Evolutionary conservation across 805 yeast species (phyloP), one percentile per base, ranked within the genome.

Genomic region (Lachancea mirantina): DNA sequence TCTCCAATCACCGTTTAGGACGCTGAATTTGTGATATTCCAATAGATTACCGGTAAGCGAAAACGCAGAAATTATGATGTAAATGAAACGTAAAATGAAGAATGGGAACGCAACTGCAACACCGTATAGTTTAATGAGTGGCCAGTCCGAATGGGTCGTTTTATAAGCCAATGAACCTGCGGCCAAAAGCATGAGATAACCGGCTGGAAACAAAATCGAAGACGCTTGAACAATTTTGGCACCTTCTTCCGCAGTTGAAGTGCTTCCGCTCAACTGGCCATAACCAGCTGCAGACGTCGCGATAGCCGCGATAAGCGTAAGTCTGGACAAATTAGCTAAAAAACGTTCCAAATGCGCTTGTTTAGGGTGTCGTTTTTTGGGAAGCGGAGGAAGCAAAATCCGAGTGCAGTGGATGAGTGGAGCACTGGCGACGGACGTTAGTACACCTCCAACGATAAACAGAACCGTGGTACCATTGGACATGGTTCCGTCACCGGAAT

Each of bases 61-160:
- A 14, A 26, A 26, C n/a, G 8, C 7, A 6, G 16, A 6, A 8
- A 26, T 14, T 10, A 26, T 26, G 9, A 7, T 13, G 19, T 26
- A 26, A 14, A 26, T 26, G n/a, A 26, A 26, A 13, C 28, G 17
- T 7, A 26, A 7, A 8, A 26, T 8, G 28, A 26, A 26, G 17
- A 26, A 26, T 6, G 28, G 28, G 10, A 26, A 7, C n/a, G 28
- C 28, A 6, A 26, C 8, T 8, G 15, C 6, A 8, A 26, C 28
- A 13, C n/a, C 9, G 8, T 10, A 14, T 6, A 26, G 7, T 9
- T 8, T n/a, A 8, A 26, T n/a, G 10, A 7, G 17, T 8, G 19
- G n/a, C 11, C 9, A 8, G 7, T 14, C 28, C 11, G 26, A 23
- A 11, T 8, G 6, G 10, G 10, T 7, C 13, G 14, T 23, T 23